A percentile compares a stretch with the other conserved stretches of the same genome.
Conservation (phyloP, 2,329 filamentous ascomycete genomes). For the Colletotrichum sp. region DNA sequence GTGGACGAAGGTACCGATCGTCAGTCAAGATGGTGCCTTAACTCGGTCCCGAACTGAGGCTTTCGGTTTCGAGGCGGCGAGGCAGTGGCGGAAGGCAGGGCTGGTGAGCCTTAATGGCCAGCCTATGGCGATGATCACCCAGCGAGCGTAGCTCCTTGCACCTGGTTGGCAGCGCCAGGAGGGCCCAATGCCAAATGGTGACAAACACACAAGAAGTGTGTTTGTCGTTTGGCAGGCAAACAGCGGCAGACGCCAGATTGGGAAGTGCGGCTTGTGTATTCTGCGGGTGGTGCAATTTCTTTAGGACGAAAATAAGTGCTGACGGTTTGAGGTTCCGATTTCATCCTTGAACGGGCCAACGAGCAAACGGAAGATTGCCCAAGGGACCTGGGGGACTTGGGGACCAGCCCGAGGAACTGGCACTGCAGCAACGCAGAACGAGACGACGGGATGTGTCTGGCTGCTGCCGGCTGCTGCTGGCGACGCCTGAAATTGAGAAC, state of each 20-base stretch:
- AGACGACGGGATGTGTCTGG: not conserved
- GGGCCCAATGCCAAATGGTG: not conserved
- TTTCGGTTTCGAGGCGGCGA: not conserved
- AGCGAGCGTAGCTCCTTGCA: not conserved
- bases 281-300: not conserved
- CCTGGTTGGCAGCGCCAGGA: not conserved
- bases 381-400: not conserved
- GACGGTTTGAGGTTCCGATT: not conserved
- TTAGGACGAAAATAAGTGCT: not conserved
- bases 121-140: slow-evolving; percentile 2
- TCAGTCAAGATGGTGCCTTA: not conserved
- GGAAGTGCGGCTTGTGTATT: not conserved
- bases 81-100: not conserved
- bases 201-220: not conserved
- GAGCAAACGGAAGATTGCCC: not conserved
- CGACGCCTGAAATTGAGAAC: not conserved
- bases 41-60: not conserved
- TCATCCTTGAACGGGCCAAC: not conserved
- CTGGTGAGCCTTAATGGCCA: not conserved
- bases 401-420: not conserved
- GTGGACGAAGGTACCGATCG: not conserved
- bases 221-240: not conserved
- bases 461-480: not conserved
- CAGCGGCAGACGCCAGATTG: not conserved
- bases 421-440: not conserved